phyloP scores from a whole-genome alignment of 139 green algal genomes.

The Chlorella sp. region DNA sequence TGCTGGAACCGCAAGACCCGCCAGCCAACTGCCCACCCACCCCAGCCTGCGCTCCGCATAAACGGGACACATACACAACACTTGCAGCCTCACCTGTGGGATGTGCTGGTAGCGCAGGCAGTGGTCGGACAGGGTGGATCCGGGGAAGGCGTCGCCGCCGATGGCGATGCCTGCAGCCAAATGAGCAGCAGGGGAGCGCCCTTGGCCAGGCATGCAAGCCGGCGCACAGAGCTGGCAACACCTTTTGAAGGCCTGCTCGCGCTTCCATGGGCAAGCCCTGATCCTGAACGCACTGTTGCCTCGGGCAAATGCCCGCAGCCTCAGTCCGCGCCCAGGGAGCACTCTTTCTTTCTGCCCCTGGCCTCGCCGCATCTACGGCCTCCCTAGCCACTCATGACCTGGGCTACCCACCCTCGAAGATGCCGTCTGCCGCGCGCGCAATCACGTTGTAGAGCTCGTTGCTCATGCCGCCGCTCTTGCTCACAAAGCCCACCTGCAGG shows the following conservation, averaged over 20 bases:
- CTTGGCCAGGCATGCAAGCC: background rate
- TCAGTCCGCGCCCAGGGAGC: background rate
- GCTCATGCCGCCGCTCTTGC: conserved; percentile 93
- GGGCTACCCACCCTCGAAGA: conserved; percentile 82
- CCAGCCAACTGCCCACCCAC: too few species aligned
- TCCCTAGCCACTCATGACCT: background rate
- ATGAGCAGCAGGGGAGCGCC: background rate
- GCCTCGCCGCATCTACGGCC: too few species aligned
- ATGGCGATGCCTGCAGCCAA: conserved; percentile 87
- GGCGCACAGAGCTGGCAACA: too few species aligned
- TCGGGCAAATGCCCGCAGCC: too few species aligned
- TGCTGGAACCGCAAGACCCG: background rate
- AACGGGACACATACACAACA: background rate
- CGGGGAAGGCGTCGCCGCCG: conserved; percentile 91
- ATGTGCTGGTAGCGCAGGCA: conserved; percentile 92
- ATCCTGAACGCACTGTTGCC: too few species aligned
- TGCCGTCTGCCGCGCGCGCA: conserved; percentile 86
- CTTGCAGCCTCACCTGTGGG: conserved; percentile 34
- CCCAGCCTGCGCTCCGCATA: too few species aligned
- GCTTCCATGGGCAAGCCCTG: too few species aligned
- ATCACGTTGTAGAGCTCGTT: conserved; percentile 98
- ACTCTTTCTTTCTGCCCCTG: too few species aligned
- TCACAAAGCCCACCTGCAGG: conserved; percentile 81
- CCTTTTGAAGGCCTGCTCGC: too few species aligned
- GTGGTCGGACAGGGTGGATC: conserved; percentile 92